These are phyloP conservation scores for Piper longum DNA, from an alignment of 164 flowering plant species.

Conservation along the genomic window DNA sequence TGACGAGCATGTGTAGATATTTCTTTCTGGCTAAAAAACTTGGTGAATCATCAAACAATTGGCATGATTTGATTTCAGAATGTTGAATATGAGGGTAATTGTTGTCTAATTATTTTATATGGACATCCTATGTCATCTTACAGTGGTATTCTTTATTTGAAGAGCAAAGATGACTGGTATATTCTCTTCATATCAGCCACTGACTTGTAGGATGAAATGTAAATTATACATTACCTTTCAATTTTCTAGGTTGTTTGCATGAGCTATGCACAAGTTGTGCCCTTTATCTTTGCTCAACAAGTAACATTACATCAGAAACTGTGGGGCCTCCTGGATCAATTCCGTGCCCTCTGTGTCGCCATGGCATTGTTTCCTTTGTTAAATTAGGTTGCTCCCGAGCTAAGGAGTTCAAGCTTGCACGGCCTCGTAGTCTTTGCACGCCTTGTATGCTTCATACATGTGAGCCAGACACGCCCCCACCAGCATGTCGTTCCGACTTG, in stretches of 20 bases:
- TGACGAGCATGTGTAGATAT: no score
- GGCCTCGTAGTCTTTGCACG: slow-evolving; percentile 71
- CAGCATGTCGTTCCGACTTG: slow-evolving; percentile 36
- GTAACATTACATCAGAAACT: slow-evolving; percentile 45
- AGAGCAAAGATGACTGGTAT: background rate
- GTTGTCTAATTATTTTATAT: no score
- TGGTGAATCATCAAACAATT: no score
- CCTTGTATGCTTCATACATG: slow-evolving; percentile 84
- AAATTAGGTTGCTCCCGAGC: slow-evolving; percentile 48
- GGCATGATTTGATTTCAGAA: no score
- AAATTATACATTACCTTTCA: background rate
- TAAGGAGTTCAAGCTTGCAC: slow-evolving; percentile 38
- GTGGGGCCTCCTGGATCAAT: slow-evolving; percentile 69
- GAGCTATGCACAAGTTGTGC: slow-evolving; percentile 84
- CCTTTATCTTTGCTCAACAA: slow-evolving; percentile 78
- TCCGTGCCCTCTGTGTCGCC: slow-evolving; percentile 89
- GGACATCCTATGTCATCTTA: no score
- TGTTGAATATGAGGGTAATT: no score
- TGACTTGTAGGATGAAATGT: background rate
- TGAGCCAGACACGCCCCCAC: slow-evolving; percentile 29
- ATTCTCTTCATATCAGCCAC: background rate
- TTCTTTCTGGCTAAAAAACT: no score
- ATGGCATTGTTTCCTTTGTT: slow-evolving; percentile 52
- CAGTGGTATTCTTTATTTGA: no score
- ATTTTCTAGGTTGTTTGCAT: slow-evolving; percentile 66